Conservation (phyloP, 495 filamentous ascomycete species). For the Astrothelium subdiscretum region DNA sequence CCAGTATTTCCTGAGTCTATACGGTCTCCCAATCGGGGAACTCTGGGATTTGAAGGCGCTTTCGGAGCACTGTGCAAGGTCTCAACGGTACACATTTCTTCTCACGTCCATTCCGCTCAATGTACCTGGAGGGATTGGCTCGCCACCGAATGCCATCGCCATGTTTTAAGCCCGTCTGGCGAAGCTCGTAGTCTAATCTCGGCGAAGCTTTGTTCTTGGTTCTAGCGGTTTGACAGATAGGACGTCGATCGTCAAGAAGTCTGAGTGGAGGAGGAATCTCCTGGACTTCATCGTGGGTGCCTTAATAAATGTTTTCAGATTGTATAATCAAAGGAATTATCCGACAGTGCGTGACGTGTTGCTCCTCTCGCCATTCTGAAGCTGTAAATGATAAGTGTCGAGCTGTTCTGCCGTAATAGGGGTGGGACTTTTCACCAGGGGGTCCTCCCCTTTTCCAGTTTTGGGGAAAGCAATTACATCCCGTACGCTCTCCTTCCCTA, state of each 20-base stretch:
- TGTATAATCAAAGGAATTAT: too few species aligned
- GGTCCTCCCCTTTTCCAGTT: constrained; percentile 73
- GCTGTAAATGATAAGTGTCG: constrained; percentile 56
- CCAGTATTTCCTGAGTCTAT: constrained; percentile 31
- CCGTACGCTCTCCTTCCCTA: constrained; percentile 59
- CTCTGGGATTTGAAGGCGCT: constrained; percentile 49
- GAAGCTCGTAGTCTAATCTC: not conserved
- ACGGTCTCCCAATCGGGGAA: constrained; percentile 47
- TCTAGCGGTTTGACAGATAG: not conserved
- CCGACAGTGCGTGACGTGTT: not conserved
- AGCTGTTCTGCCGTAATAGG: constrained; percentile 50
- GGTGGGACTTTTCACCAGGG: constrained; percentile 64
- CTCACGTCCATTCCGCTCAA: constrained; percentile 20
- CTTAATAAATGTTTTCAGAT: too few species aligned
- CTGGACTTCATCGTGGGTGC: too few species aligned
- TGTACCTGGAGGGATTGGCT: constrained; percentile 19
- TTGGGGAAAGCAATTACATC: constrained; percentile 98
- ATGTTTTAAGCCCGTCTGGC: constrained; percentile 17
- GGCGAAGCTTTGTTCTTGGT: not conserved
- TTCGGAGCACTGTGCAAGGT: constrained; percentile 36
- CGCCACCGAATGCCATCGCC: constrained; percentile 26
- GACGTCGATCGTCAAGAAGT: not conserved
- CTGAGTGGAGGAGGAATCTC: too few species aligned
- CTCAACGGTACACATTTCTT: constrained; percentile 19
- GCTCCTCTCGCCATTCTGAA: constrained; percentile 16